These are phyloP conservation scores for Discostella pseudostelligera DNA, from an alignment of 108 stramenopile species.

Conservation along the genomic window DNA sequence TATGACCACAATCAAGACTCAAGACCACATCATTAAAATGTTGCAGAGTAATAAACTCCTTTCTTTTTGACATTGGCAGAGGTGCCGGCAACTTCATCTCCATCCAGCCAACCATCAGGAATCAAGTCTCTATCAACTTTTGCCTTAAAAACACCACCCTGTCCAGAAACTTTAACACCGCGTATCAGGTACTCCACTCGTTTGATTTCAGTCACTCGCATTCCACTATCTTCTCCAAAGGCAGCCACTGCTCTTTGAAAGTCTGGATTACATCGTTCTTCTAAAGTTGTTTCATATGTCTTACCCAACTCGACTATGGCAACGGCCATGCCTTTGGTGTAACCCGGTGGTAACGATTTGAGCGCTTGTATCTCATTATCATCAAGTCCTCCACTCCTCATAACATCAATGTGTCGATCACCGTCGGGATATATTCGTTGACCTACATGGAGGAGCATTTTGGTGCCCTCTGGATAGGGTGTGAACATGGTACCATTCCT, in stretches of 20 bases:
- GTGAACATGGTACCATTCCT: conserved; percentile 84
- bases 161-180: conserved; percentile 47
- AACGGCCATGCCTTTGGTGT: conserved; percentile 59
- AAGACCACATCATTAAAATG: conserved; percentile 10
- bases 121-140: conserved; percentile 51
- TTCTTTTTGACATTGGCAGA: conserved; percentile 5
- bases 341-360: conserved; percentile 61
- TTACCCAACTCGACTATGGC: conserved; percentile 73
- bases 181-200: conserved; percentile 60
- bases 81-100: neutral
- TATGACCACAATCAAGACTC: no score
- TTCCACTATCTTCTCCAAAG: conserved; percentile 62
- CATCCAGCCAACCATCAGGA: conserved; percentile 61
- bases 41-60: conserved; percentile 26
- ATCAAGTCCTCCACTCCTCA: conserved; percentile 55
- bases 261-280: conserved; percentile 54
- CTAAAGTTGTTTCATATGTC: conserved; percentile 62
- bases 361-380: conserved; percentile 55
- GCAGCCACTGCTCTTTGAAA: conserved; percentile 68
- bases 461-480: conserved; percentile 64
- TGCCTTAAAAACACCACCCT: conserved; percentile 65
- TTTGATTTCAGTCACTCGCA: conserved; percentile 68
- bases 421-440: conserved; percentile 79
- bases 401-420: conserved; percentile 61
- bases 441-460: conserved; percentile 75